Conservation (phyloP, 2,329 filamentous ascomycete genomes). For the Cylindrodendrum hubeiense region DNA sequence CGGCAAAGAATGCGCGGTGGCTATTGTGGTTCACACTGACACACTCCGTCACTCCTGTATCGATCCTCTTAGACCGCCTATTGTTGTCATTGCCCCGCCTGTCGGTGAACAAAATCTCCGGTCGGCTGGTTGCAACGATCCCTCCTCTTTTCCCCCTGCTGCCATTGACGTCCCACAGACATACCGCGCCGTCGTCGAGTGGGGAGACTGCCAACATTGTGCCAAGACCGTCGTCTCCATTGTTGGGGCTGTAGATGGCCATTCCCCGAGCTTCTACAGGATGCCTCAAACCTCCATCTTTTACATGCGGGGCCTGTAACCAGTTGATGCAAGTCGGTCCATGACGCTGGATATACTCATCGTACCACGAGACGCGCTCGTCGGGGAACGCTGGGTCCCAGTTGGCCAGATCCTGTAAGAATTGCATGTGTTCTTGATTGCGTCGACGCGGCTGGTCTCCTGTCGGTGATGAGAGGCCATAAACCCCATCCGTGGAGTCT, state of each 20-base stretch:
- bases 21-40: conserved; percentile 80
- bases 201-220: conserved; percentile 76
- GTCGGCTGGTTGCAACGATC: conserved; percentile 73
- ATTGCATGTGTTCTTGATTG: conserved; percentile 36
- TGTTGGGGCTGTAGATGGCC: conserved; percentile 70
- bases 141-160: conserved; percentile 67
- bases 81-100: conserved; percentile 59
- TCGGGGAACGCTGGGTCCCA: conserved; percentile 84
- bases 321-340: conserved; percentile 81
- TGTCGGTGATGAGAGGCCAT: conserved; percentile 33
- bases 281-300: conserved; percentile 56
- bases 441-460: conserved; percentile 37
- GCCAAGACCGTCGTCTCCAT: conserved; percentile 59
- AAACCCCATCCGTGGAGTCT: conserved; percentile 8
- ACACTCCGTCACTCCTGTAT: conserved; percentile 81
- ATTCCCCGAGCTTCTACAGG: conserved; percentile 79
- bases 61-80: conserved; percentile 73
- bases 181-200: conserved; percentile 88
- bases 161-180: conserved; percentile 82
- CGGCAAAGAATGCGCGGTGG: conserved; percentile 82
- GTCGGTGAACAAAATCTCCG: conserved; percentile 75
- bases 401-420: conserved; percentile 73
- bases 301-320: conserved; percentile 73
- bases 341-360: conserved; percentile 87
- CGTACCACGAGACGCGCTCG: conserved; percentile 86